phyloP scores from a whole-genome alignment of 352 stramenopile species.

The Phytophthora pistaciae region DNA sequence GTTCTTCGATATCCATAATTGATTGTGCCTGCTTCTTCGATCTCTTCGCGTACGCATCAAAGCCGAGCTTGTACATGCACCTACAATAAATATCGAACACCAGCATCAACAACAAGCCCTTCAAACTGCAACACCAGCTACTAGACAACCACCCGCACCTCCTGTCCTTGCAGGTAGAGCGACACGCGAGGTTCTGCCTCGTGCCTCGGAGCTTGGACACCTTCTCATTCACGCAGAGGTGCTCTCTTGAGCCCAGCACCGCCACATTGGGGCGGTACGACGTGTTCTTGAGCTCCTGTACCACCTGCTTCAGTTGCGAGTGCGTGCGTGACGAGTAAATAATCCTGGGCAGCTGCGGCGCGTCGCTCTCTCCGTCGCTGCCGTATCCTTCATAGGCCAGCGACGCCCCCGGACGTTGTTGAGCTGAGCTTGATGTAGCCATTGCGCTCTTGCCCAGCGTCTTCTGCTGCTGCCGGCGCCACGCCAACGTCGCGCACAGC shows the following conservation, averaged over 20 bases:
- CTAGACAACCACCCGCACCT: conserved; percentile 58
- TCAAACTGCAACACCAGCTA: neutral
- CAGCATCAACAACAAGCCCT: neutral
- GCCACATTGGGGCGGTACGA: conserved; percentile 90
- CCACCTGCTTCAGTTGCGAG: conserved; percentile 98
- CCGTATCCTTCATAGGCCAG: conserved; percentile 69
- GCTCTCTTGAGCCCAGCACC: conserved; percentile 95
- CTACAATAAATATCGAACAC: conserved; percentile 27
- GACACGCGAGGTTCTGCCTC: conserved; percentile 89
- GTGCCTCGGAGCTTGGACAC: conserved; percentile 87
- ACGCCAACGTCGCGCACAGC: conserved; percentile 95
- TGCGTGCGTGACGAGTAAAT: conserved; percentile 99
- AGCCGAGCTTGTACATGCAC: conserved; percentile 82
- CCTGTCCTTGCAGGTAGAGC: conserved; percentile 87
- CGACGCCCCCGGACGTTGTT: conserved; percentile 18
- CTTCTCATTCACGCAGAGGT: conserved; percentile 98
- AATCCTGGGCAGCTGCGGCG: conserved; percentile 85
- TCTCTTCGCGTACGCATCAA: conserved; percentile 66
- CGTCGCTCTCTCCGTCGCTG: conserved; percentile 43
- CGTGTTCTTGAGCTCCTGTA: conserved; percentile 97
- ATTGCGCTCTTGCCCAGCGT: conserved; percentile 32
- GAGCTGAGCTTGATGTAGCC: neutral
- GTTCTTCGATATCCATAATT: conserved; percentile 99
- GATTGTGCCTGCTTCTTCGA: conserved; percentile 61
- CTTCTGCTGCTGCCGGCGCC: conserved; percentile 86